phyloP scores from a whole-genome alignment of 2,329 filamentous ascomycete genomes.

The Knoxdaviesia proteae region DNA sequence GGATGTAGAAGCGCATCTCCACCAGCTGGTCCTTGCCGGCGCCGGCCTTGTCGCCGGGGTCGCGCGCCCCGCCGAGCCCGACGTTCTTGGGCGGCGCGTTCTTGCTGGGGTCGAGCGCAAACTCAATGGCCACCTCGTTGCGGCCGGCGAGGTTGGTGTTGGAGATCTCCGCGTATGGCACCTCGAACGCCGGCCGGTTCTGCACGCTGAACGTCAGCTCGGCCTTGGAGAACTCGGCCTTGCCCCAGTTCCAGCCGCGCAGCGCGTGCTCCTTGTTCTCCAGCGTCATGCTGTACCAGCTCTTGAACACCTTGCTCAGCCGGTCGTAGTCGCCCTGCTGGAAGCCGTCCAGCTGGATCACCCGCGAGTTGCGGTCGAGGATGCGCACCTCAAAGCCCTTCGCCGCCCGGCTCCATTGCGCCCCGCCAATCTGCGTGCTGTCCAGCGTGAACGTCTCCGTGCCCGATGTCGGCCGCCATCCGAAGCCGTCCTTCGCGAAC shows the following conservation, averaged over 20 bases:
- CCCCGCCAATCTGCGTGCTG: conserved; percentile 60
- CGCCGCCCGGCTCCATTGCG: conserved; percentile 86
- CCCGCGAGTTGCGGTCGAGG: conserved; percentile 58
- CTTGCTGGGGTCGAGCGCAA: conserved; percentile 56
- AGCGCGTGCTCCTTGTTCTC: conserved; percentile 88
- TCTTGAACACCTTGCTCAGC: conserved; percentile 81
- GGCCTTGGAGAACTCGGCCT: conserved; percentile 86
- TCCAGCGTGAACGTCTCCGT: conserved; percentile 91
- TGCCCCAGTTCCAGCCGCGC: conserved; percentile 98
- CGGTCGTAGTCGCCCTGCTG: conserved; percentile 87
- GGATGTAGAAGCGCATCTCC: conserved; percentile 98
- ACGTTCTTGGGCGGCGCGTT: conserved; percentile 31
- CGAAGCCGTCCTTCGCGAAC: conserved; percentile 82
- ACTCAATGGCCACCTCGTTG: conserved; percentile 93
- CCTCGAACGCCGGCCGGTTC: conserved; percentile 88
- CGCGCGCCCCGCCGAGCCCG: conserved; percentile 44
- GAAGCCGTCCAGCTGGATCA: conserved; percentile 91
- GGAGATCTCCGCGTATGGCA: conserved; percentile 90
- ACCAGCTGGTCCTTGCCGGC: conserved; percentile 83
- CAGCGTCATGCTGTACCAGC: conserved; percentile 88
- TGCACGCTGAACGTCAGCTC: conserved; percentile 94
- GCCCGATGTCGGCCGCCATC: conserved; percentile 78
- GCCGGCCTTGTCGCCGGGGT: conserved; percentile 71
- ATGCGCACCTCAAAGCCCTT: conserved; percentile 92
- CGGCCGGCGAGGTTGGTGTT: conserved; percentile 96